Evolutionary conservation across 768 basidiomycete genomes (phyloP).

Genomic region (Tephrocybe sp.): DNA sequence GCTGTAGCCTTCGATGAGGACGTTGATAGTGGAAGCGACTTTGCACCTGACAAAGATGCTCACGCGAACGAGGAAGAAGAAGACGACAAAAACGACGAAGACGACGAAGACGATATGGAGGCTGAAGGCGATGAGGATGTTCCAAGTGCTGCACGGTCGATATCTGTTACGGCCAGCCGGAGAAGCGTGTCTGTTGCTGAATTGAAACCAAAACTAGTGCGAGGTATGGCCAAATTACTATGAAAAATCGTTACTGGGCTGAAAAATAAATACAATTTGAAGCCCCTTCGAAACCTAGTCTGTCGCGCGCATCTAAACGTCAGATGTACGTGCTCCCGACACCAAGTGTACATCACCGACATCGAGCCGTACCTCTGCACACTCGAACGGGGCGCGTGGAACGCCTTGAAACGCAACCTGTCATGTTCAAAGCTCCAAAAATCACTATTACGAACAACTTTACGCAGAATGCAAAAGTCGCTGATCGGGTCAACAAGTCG

Average conservation of each 20-base stretch:
- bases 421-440: slow-evolving; percentile 44
- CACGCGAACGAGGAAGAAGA: slow-evolving; percentile 27
- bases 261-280: too few relatives aligned
- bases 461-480: slow-evolving; percentile 45
- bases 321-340: slow-evolving; percentile 62
- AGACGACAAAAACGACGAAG: slow-evolving; percentile 1
- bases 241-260: too few relatives aligned
- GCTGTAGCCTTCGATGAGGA: slow-evolving; percentile 25
- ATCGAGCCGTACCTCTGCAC: slow-evolving; percentile 65
- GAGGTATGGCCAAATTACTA: slow-evolving; percentile 19
- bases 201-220: slow-evolving; percentile 27
- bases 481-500: slow-evolving; percentile 61
- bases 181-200: slow-evolving; percentile 20
- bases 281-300: slow-evolving; percentile 22
- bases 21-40: slow-evolving; percentile 52
- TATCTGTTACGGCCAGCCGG: slow-evolving; percentile 15
- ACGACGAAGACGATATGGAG: slow-evolving; percentile 2
- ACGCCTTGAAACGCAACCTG: slow-evolving; percentile 52
- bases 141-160: slow-evolving; percentile 16
- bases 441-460: slow-evolving; percentile 55
- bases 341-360: slow-evolving; percentile 71
- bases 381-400: slow-evolving; percentile 53
- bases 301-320: slow-evolving; percentile 39
- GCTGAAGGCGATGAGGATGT: slow-evolving; percentile 23
- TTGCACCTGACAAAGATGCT: slow-evolving; percentile 43